A percentile compares a stretch with the other conserved stretches of the same genome.
Conservation (phyloP, 306 rosid species). For the Vigna unguiculata region DNA sequence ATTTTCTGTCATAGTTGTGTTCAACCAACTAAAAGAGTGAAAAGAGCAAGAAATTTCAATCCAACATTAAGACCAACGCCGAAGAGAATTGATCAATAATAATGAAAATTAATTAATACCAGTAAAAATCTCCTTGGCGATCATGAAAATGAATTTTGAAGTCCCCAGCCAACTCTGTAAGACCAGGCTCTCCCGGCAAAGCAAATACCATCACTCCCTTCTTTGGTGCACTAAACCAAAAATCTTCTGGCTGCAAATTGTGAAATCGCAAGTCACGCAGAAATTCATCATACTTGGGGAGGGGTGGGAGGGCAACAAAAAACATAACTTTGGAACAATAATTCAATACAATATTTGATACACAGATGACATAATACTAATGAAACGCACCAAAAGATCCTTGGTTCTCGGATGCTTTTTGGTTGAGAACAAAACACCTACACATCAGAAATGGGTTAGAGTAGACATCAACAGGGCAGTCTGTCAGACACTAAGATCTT, state of each 20-base stretch:
- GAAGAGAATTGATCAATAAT: slow-evolving; percentile 18
- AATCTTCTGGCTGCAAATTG: slow-evolving; percentile 83
- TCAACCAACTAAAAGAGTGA: slow-evolving; percentile 74
- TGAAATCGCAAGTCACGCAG: slow-evolving; percentile 27
- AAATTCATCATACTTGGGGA: slow-evolving; percentile 25
- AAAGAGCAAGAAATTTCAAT: slow-evolving; percentile 45
- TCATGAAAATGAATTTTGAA: slow-evolving; percentile 94
- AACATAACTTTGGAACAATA: slow-evolving; percentile 31
- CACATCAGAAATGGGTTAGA: slow-evolving; percentile 45
- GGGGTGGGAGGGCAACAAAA: not conserved
- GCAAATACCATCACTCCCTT: slow-evolving; percentile 99
- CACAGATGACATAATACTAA: slow-evolving; percentile 35
- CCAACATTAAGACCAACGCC: slow-evolving; percentile 2
- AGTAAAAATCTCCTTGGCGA: slow-evolving; percentile 98
- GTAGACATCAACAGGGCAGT: slow-evolving; percentile 31
- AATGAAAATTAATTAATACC: slow-evolving; percentile 53
- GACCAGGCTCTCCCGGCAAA: slow-evolving; percentile 97
- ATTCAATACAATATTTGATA: slow-evolving; percentile 34
- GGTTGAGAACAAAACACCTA: slow-evolving; percentile 93
- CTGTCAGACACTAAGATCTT: slow-evolving; percentile 18
- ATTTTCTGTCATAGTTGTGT: slow-evolving; percentile 93
- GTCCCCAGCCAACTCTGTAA: slow-evolving; percentile 89
- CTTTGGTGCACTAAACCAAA: slow-evolving; percentile 97
- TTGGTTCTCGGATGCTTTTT: slow-evolving; percentile 94
- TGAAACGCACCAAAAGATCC: slow-evolving; percentile 81